Evolutionary conservation across 148 eudicot genomes (phyloP).

Genomic region (Chenopodium suecicum): DNA sequence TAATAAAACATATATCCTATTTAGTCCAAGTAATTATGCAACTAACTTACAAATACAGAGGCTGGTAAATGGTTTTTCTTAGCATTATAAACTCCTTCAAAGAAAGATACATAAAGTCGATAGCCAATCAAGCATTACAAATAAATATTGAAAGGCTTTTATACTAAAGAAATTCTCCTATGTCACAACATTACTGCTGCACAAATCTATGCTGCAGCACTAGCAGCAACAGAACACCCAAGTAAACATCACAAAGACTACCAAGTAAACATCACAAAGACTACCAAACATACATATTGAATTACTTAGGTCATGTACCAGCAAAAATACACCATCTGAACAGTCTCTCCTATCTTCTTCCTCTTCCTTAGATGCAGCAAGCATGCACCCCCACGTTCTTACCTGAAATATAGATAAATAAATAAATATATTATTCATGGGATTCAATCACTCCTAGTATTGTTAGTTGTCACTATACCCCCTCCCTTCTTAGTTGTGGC

Average conservation of each 20-base stretch:
- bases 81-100: neutral
- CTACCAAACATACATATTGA: neutral
- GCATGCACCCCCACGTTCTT: conserved; percentile 65
- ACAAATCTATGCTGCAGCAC: neutral
- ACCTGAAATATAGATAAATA: conserved; percentile 44
- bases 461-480: neutral
- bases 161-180: neutral
- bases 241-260: neutral
- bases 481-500: neutral
- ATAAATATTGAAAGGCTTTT: neutral
- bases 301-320: conserved; percentile 39
- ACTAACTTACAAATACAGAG: neutral
- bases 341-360: conserved; percentile 41
- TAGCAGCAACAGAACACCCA: neutral
- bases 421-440: neutral
- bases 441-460: neutral
- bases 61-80: neutral
- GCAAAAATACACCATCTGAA: conserved; percentile 65
- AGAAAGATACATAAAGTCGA: neutral
- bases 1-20: neutral
- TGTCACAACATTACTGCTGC: neutral
- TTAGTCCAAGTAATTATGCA: neutral
- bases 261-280: neutral
- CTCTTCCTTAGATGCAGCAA: conserved; percentile 42
- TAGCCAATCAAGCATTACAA: neutral